Evolutionary conservation across 345 rosid genomes (phyloP), one percentile per base, ranked within the genome.

Genomic region (Eucalyptus fibrosa): DNA sequence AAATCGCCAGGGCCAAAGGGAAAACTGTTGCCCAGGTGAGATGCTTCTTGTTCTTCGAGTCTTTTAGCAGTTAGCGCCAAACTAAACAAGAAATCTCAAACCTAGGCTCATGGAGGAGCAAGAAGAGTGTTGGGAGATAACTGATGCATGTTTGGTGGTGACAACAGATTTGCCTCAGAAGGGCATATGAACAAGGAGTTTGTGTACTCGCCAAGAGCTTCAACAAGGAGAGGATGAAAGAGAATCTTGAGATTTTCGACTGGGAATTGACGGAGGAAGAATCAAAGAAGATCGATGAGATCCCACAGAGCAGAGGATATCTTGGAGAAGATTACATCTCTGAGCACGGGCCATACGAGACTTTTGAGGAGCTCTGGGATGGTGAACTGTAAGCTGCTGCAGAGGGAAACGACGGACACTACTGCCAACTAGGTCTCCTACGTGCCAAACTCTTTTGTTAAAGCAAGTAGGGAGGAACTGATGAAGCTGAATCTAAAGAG

Each of bases 11-110:
- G 44, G 91, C 93, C 86, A 96, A 93, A 88, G 91, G 97, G 49
- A 97, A 95, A 89, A 94, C 96, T 8, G 96, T 95, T 21, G 98
- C 97, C 89, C 97, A 97, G 98, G 98, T 96, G 26, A 45, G 87
- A 62, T 87, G 26, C 26, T 86, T 14, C 51, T 62, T 45, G 9
- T 59, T 45, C 28, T 30, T 50, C 24, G 24, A 72, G 32, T n/a
- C 67, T 59, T 56, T n/a, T 67, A 40, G 47, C 47, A 37, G 28
- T 21, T 67, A 40, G 47, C 47, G 6, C 45, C 45, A 19, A 72
- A 9, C 83, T 37, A 19, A 37, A 72, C 8, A 72, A 9, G 26
- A 4, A 72, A 40, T 40, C 85, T 77, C 47, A 40, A 40, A 77
- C 85, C 47, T 40, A 40, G 30, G 7, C 85, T 40, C 28, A 23